Evolutionary conservation across 495 filamentous ascomycete genomes (phyloP), one percentile per base, ranked within the genome.

Genomic region (Xylaria bambusicola): DNA sequence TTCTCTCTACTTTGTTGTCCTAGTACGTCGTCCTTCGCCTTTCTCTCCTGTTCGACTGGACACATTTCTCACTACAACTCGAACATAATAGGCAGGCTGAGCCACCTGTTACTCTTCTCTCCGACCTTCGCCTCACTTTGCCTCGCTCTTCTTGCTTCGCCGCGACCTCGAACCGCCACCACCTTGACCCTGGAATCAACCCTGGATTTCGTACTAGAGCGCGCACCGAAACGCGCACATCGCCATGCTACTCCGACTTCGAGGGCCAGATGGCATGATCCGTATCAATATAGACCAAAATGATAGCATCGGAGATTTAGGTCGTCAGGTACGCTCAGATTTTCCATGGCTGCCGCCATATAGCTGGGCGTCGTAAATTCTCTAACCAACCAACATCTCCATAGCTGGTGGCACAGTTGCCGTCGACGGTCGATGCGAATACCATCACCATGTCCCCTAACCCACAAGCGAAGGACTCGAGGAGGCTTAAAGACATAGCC

Each of bases 371-470:
- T 12, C 27, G 7, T n/a, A 47, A n/a, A 24, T 1, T 27, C 52
- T 18, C 8, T 52, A n/a, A 33, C 29, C 42, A 20, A 49, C 42
- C 42, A 47, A 23, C 15, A 20, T 26, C n/a, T 47, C 12, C 55
- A 56, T 26, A 80, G 74, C 72, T 81, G 8, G 53, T 79, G n/a
- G 58, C 76, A 40, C 68, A 78, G 62, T 70, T 82, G 18, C 77
- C 77, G 15, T 56, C 72, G 10, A 86, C 87, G 52, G 81, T 89
- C 63, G 87, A 95, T 62, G 82, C 90, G 7, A 80, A 82, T 47
- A 89, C 86, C 46, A 85, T 98, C 52, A 80, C 80, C 59, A 80
- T 98, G 62, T 94, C 92, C 17, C 94, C 94, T 72, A 83, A 84
- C 51, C 91, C 89, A 2, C 84, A 82, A 36, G 86, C 85, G 50